Evolutionary conservation across 345 rosid species (phyloP).

Genomic region (Populus ilicifolia): DNA sequence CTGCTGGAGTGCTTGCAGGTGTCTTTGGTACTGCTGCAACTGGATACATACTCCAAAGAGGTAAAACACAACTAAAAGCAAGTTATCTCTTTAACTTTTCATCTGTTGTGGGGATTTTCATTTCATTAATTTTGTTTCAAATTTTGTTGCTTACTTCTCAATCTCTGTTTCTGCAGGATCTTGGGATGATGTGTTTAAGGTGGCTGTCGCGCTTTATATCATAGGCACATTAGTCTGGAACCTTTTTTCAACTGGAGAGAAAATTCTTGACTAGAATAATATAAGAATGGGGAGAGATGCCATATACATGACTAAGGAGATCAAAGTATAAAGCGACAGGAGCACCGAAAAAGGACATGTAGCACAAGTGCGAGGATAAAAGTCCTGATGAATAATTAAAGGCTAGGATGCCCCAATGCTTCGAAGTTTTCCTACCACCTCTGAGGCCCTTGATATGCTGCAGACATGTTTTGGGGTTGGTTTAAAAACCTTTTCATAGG

Average conservation of each 20-base stretch:
- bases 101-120: background rate
- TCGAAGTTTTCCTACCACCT: slow-evolving; percentile 18
- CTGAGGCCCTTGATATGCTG: slow-evolving; percentile 9
- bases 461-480: slow-evolving; percentile 14
- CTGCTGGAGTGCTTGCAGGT: slow-evolving; percentile 94
- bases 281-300: background rate
- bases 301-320: background rate
- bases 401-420: slow-evolving; percentile 3
- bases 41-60: slow-evolving; percentile 88
- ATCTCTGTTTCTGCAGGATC: slow-evolving; percentile 49
- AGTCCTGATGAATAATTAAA: slow-evolving; percentile 6
- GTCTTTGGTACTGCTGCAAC: slow-evolving; percentile 96
- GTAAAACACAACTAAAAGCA: slow-evolving; percentile 22
- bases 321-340: slow-evolving; percentile 9
- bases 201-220: slow-evolving; percentile 72
- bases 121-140: background rate
- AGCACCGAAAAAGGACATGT: background rate
- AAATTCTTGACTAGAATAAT: slow-evolving; percentile 56
- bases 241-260: slow-evolving; percentile 86
- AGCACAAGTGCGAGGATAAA: background rate
- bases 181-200: slow-evolving; percentile 97
- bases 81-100: background rate
- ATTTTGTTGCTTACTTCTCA: background rate
- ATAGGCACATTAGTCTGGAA: slow-evolving; percentile 87
- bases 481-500: slow-evolving; percentile 8